Conservation (phyloP, 164 flowering plant species). For the Nelumbo lutea region DNA sequence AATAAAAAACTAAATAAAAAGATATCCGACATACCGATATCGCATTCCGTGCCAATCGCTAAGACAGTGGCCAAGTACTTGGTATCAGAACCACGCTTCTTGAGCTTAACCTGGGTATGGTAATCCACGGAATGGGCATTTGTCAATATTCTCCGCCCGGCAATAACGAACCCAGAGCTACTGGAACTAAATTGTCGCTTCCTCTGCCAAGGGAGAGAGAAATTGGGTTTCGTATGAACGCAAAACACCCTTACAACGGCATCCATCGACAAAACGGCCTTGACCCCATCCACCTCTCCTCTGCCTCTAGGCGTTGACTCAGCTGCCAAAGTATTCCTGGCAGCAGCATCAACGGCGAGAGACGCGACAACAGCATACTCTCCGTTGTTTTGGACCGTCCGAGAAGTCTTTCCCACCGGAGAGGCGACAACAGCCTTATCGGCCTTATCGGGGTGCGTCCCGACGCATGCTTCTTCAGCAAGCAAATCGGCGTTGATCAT, state of each 20-base stretch:
- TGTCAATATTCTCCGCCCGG: constrained; percentile 78
- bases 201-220: constrained; percentile 66
- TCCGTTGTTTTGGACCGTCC: constrained; percentile 13
- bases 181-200: constrained; percentile 90
- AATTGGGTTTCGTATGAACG: too few species aligned
- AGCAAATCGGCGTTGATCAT: constrained; percentile 14
- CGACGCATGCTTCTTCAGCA: constrained; percentile 16
- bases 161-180: constrained; percentile 86
- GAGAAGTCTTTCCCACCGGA: constrained; percentile 11
- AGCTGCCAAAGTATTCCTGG: not conserved
- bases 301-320: constrained; percentile 9
- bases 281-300: constrained; percentile 23
- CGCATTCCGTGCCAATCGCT: constrained; percentile 94
- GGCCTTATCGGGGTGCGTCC: constrained; percentile 11
- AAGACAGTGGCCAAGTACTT: constrained; percentile 36
- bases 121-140: constrained; percentile 53
- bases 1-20: not conserved
- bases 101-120: constrained; percentile 79
- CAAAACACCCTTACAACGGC: constrained; percentile 91
- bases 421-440: not conserved
- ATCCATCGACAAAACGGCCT: constrained; percentile 80
- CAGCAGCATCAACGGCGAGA: constrained; percentile 11
- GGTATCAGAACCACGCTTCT: constrained; percentile 5
- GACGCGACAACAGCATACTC: not conserved
- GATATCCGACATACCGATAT: constrained; percentile 50